Evolutionary conservation across 768 basidiomycete species (phyloP), one percentile per base, ranked within the genome.

Genomic region (Mycena sanguinolenta): DNA sequence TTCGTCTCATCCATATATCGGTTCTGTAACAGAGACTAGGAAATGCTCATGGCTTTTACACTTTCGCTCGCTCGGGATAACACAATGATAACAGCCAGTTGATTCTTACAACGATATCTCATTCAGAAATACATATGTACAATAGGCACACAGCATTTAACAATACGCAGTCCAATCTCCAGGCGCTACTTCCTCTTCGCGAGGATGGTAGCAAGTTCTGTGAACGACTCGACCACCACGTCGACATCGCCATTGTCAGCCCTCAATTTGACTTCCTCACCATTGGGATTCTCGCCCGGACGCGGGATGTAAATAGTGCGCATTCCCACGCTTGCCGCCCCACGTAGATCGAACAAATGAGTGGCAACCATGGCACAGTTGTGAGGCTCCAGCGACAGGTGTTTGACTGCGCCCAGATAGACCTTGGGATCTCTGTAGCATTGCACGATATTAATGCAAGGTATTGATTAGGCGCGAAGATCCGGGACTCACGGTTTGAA

Each of bases 301-400:
- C 90, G 84, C 0, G 83, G 86, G 0, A 92, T 82, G 65, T 91
- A 92, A 1, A 92, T 79, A 0, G 90, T 89, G 69, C 82, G 85
- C 81, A 91, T 80, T 0, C 91, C 91, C 4, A 83, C 78, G 0
- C 73, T 75, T 0, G 83, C 85, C 0, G 91, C 91, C 0, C 83
- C 89, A 1, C 83, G 82, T 16, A 91, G 80, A 73, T 93, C 92
- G 65, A 79, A 82, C 4, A 82, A 81, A 78, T 92, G 92, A 10
- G 90, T 84, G 0, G 91, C 91, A 12, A 92, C 91, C 87, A 93
- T 88, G 2, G 87, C 90, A 44, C 86, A 82, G 46, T 84, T 84
- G 13, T 84, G 73, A 0, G 90, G 87, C 1, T 82, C 78, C 5
- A 90, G 70, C 1, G 82, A 78, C 10, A 92, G 84, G 70, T 90